Evolutionary conservation across 2,329 filamentous ascomycete species (phyloP).

Genomic region (Pyrenophora tritici-repentis): DNA sequence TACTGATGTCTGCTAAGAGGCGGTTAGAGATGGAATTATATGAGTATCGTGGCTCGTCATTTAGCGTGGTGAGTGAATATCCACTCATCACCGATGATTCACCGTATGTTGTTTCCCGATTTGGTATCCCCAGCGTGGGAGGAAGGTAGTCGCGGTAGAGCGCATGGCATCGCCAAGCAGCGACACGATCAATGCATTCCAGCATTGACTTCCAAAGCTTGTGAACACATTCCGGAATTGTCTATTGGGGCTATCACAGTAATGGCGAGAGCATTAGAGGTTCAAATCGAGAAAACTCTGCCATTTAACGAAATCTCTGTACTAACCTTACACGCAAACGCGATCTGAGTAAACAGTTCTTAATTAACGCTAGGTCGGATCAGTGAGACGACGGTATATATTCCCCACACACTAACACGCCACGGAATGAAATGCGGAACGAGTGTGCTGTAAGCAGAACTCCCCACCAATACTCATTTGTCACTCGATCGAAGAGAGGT

Average conservation of each 20-base stretch:
- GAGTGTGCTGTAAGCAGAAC: neutral
- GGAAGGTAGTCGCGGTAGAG: neutral
- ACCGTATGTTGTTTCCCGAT: neutral
- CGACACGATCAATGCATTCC: neutral
- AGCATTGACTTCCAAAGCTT: too few relatives aligned
- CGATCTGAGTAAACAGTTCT: too few relatives aligned
- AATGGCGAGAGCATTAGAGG: too few relatives aligned
- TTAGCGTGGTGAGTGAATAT: neutral
- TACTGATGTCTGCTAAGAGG: neutral
- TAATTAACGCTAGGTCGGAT: too few relatives aligned
- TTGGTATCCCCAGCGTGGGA: neutral
- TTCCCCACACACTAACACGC: neutral
- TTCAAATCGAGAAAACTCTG: too few relatives aligned
- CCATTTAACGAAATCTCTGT: too few relatives aligned
- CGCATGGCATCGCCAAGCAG: too few relatives aligned
- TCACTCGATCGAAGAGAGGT: too few relatives aligned
- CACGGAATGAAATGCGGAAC: neutral
- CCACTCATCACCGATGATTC: neutral
- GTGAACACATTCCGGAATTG: neutral
- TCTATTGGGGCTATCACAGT: too few relatives aligned
- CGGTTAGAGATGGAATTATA: conserved; percentile 6
- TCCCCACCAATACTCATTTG: too few relatives aligned
- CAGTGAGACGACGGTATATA: too few relatives aligned
- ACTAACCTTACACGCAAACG: too few relatives aligned
- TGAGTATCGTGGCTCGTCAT: neutral